Conservation (phyloP, 148 eudicot genomes). For the Gaultheria prostrata region DNA sequence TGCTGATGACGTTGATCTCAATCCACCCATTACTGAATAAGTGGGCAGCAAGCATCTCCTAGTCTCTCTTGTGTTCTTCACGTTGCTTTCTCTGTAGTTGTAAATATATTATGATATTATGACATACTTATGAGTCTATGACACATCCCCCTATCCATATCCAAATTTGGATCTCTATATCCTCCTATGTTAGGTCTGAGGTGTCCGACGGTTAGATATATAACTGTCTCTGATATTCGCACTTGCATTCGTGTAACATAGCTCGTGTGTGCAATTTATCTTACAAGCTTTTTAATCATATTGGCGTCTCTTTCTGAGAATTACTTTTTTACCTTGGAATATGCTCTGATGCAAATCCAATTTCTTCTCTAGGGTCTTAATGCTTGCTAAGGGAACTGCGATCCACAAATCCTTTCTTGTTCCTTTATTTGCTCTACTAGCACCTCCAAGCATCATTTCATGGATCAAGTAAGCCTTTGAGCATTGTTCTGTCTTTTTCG, state of each 20-base stretch:
- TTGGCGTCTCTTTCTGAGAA: slow-evolving; percentile 2
- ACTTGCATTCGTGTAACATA: neutral
- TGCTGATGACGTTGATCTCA: neutral
- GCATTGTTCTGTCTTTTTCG: neutral
- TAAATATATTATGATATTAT: no score
- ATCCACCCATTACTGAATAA: neutral
- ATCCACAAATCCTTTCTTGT: slow-evolving; percentile 80
- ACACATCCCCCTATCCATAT: no score
- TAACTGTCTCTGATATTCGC: neutral
- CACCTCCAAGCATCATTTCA: slow-evolving; percentile 65
- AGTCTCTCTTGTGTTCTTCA: neutral
- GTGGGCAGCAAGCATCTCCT: neutral
- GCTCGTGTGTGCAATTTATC: neutral
- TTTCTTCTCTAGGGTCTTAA: slow-evolving; percentile 53
- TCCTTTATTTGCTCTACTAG: slow-evolving; percentile 84
- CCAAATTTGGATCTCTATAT: neutral
- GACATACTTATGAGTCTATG: no score
- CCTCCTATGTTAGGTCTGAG: neutral
- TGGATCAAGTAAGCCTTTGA: slow-evolving; percentile 75
- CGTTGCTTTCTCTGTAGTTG: neutral
- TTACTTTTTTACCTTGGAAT: neutral
- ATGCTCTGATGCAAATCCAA: neutral
- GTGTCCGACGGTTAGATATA: neutral
- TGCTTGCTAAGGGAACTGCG: slow-evolving; percentile 77
- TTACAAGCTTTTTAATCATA: neutral